Conservation (phyloP, 768 basidiomycete species). For the Collybia sp. region DNA sequence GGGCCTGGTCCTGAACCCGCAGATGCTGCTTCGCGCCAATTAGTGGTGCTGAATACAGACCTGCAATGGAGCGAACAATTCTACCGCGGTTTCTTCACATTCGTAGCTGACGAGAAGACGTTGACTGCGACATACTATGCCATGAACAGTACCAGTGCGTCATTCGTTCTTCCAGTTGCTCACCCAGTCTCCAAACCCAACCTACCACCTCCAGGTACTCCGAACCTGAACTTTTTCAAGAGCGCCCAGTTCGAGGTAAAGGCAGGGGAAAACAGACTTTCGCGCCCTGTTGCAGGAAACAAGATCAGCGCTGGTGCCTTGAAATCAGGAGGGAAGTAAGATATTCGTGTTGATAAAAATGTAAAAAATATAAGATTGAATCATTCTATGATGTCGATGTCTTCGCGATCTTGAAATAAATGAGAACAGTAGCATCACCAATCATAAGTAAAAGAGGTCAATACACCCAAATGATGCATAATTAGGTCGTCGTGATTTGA, state of each 20-base stretch:
- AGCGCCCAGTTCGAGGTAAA: conserved; percentile 38
- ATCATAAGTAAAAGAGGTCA: too few species aligned
- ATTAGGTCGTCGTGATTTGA: too few species aligned
- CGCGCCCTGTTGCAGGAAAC: too few species aligned
- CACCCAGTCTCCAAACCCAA: conserved; percentile 5
- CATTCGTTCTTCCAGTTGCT: too few species aligned
- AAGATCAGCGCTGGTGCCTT: too few species aligned
- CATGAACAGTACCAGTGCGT: conserved; percentile 20
- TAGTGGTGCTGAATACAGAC: conserved; percentile 39
- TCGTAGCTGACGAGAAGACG: conserved; percentile 38
- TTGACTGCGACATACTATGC: conserved; percentile 51
- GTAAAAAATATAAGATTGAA: too few species aligned
- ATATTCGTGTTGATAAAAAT: too few species aligned
- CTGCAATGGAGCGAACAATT: conserved; percentile 60
- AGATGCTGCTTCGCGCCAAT: conserved; percentile 27
- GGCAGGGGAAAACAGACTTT: neutral
- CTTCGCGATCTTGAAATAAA: too few species aligned
- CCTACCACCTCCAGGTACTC: conserved; percentile 19
- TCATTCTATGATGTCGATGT: too few species aligned
- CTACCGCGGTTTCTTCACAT: conserved; percentile 55
- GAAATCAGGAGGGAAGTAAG: too few species aligned
- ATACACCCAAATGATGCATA: too few species aligned
- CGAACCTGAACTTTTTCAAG: conserved; percentile 40
- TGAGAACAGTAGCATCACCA: too few species aligned
- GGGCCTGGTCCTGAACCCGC: conserved; percentile 32